A percentile compares a stretch with the other conserved stretches of the same genome.
Conservation (phyloP, 208 protist genomes). For the Leishmania aethiopica region DNA sequence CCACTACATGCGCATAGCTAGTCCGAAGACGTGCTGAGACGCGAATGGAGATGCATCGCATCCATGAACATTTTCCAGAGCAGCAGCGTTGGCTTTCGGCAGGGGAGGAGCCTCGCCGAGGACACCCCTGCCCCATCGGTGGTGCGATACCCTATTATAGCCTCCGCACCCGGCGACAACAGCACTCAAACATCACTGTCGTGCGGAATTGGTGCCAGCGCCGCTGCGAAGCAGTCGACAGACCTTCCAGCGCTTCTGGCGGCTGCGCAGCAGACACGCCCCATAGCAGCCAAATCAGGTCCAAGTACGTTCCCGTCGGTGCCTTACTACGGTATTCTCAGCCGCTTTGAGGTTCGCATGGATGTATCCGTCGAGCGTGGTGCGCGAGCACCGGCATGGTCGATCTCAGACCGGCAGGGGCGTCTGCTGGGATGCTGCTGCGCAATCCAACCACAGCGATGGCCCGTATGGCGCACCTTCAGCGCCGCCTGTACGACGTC, state of each 20-base stretch:
- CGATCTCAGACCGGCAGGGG: neutral
- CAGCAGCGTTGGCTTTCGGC: constrained; percentile 21
- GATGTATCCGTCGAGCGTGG: constrained; percentile 18
- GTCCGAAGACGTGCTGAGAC: neutral
- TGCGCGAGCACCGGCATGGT: neutral
- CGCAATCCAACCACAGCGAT: constrained; percentile 20
- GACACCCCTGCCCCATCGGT: neutral
- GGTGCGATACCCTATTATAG: neutral
- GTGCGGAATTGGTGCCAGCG: neutral
- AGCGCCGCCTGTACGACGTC: constrained; percentile 23
- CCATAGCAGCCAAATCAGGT: neutral
- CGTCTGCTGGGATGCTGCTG: neutral
- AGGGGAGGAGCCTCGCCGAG: constrained; percentile 12
- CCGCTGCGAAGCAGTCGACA: neutral
- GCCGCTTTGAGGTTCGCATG: constrained; percentile 40
- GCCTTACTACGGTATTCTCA: constrained; percentile 60
- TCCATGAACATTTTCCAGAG: constrained; percentile 24
- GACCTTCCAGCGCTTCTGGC: constrained; percentile 5
- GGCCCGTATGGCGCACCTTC: constrained; percentile 16
- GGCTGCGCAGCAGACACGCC: constrained; percentile 4
- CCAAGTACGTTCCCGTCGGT: constrained; percentile 37
- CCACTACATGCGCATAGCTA: neutral
- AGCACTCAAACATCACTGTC: neutral
- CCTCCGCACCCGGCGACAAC: neutral
- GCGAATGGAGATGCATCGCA: neutral